These are phyloP conservation scores for Paragyromitra xinjiangensis DNA, from an alignment of 495 filamentous ascomycete genomes.

Conservation along the genomic window DNA sequence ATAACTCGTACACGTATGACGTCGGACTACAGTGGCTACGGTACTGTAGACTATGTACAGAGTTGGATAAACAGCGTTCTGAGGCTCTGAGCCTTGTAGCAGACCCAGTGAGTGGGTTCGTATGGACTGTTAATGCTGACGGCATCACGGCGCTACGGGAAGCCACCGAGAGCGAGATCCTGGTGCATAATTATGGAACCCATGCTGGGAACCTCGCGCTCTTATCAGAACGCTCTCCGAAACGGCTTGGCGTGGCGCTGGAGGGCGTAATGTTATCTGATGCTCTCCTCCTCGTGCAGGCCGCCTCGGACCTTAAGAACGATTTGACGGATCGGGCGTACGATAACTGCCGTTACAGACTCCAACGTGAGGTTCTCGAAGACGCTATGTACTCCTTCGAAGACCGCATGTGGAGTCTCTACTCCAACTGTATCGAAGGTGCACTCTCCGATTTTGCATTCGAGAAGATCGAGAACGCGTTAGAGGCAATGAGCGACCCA, in stretches of 20 bases:
- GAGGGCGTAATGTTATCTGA: slow-evolving; percentile 43
- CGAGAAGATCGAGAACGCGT: slow-evolving; percentile 55
- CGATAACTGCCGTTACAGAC: slow-evolving; percentile 51
- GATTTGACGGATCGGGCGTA: slow-evolving; percentile 42
- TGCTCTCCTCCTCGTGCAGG: slow-evolving; percentile 51
- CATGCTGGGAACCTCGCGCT: slow-evolving; percentile 45
- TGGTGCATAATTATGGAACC: slow-evolving; percentile 66
- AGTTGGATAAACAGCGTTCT: slow-evolving; percentile 84
- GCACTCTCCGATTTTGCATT: slow-evolving; percentile 45
- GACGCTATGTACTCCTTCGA: slow-evolving; percentile 51
- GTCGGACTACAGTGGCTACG: slow-evolving; percentile 86
- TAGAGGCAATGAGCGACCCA: slow-evolving; percentile 48
- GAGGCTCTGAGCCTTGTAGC: slow-evolving; percentile 79
- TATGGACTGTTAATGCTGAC: slow-evolving; percentile 84
- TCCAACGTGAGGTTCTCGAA: slow-evolving; percentile 53
- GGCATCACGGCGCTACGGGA: slow-evolving; percentile 78
- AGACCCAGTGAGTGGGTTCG: slow-evolving; percentile 73
- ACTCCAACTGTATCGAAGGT: slow-evolving; percentile 49
- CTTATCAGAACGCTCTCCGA: slow-evolving; percentile 46
- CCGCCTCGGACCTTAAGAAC: slow-evolving; percentile 50
- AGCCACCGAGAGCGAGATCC: slow-evolving; percentile 77
- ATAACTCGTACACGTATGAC: slow-evolving; percentile 72
- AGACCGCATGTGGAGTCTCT: slow-evolving; percentile 54
- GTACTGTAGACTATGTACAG: slow-evolving; percentile 82
- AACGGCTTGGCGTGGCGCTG: slow-evolving; percentile 42